Evolutionary conservation across 495 filamentous ascomycete species (phyloP).

Genomic region (Tricharina praecox): DNA sequence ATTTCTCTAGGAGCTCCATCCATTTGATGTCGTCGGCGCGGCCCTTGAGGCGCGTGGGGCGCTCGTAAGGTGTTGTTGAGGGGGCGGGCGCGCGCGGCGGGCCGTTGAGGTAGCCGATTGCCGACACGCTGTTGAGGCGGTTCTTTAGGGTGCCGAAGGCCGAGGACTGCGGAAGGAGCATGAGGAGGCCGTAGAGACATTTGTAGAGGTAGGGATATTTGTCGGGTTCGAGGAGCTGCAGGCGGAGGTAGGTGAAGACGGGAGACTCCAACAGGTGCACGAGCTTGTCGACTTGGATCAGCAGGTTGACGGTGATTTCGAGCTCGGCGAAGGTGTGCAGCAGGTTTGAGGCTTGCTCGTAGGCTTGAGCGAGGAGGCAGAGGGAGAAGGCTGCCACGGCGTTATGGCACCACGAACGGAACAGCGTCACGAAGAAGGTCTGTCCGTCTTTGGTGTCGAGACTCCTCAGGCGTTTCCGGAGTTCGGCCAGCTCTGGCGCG

Average conservation of each 20-base stretch:
- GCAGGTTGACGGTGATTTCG: slow-evolving; percentile 96
- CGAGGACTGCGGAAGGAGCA: slow-evolving; percentile 93
- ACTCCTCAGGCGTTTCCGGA: slow-evolving; percentile 78
- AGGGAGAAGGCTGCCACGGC: slow-evolving; percentile 94
- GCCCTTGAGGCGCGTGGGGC: slow-evolving; percentile 65
- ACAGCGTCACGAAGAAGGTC: slow-evolving; percentile 83
- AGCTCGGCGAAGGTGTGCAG: slow-evolving; percentile 95
- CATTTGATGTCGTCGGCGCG: slow-evolving; percentile 79
- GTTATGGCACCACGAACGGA: slow-evolving; percentile 97
- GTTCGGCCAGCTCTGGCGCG: slow-evolving; percentile 78
- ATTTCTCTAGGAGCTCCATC: slow-evolving; percentile 93
- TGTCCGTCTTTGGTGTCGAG: slow-evolving; percentile 88
- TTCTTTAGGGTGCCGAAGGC: slow-evolving; percentile 96
- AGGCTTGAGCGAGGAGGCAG: slow-evolving; percentile 90
- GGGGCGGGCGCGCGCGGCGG: slow-evolving; percentile 31
- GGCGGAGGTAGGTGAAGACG: slow-evolving; percentile 92
- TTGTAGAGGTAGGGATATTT: slow-evolving; percentile 94
- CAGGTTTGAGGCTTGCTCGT: slow-evolving; percentile 94
- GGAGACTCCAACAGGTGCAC: slow-evolving; percentile 95
- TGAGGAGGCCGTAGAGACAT: slow-evolving; percentile 90
- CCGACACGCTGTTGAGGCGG: slow-evolving; percentile 85
- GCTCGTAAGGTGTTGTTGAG: slow-evolving; percentile 37
- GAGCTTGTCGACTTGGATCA: slow-evolving; percentile 98
- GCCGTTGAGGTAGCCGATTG: slow-evolving; percentile 86
- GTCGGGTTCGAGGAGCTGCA: slow-evolving; percentile 96